phyloP scores from a whole-genome alignment of 2,329 filamentous ascomycete genomes.

The Cordyceps farinosa region DNA sequence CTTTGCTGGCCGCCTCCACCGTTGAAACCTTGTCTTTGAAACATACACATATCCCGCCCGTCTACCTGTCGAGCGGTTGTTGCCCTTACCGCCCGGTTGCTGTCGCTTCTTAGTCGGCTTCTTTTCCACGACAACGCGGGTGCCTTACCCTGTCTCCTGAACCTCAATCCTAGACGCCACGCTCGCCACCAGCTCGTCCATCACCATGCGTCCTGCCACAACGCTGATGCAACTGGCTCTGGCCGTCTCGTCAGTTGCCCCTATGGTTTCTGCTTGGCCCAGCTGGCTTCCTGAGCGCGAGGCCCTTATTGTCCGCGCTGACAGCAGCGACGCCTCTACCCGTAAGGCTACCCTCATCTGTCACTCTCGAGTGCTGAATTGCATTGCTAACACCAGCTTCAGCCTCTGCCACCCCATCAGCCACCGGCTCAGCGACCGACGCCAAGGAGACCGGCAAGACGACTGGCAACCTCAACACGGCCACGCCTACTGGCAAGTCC shows the following conservation, averaged over 20 bases:
- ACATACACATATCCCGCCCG: background rate
- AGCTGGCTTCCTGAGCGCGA: conserved; percentile 52
- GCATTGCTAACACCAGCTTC: background rate
- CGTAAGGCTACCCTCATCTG: conserved; percentile 17
- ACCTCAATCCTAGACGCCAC: background rate
- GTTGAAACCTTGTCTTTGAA: conserved; percentile 17
- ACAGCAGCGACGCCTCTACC: conserved; percentile 31
- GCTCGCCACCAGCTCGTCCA: background rate
- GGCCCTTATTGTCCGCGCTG: conserved; percentile 49
- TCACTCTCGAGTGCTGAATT: conserved; percentile 7
- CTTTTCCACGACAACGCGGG: background rate
- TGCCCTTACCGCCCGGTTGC: background rate
- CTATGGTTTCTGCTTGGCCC: conserved; percentile 54
- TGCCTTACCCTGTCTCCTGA: background rate
- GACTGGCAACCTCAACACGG: conserved; percentile 42
- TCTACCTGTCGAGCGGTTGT: background rate
- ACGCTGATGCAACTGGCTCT: conserved; percentile 46
- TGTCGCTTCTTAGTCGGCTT: background rate
- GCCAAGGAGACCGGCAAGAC: conserved; percentile 19
- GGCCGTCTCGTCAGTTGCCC: conserved; percentile 48
- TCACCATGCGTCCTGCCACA: conserved; percentile 48
- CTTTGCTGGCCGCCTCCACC: conserved; percentile 6
- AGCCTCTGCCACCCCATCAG: conserved; percentile 4
- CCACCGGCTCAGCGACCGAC: conserved; percentile 10
- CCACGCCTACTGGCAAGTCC: conserved; percentile 22